Percentiles rank a stretch among this genome's conserved stretches.
These are phyloP conservation scores for Globisporangium megalacanthum DNA, from an alignment of 352 stramenopile genomes.

Conservation along the genomic window DNA sequence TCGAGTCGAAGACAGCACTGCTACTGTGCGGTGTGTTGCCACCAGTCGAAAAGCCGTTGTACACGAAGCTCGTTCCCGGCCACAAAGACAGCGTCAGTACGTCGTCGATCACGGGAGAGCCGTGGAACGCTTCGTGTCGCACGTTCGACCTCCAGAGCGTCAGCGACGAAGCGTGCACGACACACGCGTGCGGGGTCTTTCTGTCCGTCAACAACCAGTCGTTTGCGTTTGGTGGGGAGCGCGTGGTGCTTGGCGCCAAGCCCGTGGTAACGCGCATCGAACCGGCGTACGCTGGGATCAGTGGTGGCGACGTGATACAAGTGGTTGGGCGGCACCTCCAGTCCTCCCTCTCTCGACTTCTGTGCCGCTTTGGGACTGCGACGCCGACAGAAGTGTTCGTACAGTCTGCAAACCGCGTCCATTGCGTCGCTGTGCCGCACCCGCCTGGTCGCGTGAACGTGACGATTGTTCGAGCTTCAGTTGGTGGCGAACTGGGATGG, in stretches of 20 bases:
- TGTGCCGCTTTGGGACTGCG: conserved; percentile 26
- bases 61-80: conserved; percentile 1
- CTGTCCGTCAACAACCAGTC: conserved; percentile 45
- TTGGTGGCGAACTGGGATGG: neutral
- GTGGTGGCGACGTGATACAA: conserved; percentile 22
- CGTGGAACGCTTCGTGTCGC: conserved; percentile 7
- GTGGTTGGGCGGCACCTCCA: conserved; percentile 21
- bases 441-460: conserved; percentile 16
- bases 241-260: conserved; percentile 11
- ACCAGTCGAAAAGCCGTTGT: neutral
- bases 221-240: conserved; percentile 20
- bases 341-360: conserved; percentile 9
- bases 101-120: neutral
- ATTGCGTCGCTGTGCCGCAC: conserved; percentile 27
- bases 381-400: conserved; percentile 2
- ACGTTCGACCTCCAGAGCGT: conserved; percentile 5
- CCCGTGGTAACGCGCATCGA: conserved; percentile 9
- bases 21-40: conserved; percentile 9
- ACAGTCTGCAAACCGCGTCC: conserved; percentile 8
- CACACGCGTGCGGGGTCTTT: conserved; percentile 18
- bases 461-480: conserved; percentile 10
- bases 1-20: conserved; percentile 5
- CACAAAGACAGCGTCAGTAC: neutral
- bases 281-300: conserved; percentile 25
- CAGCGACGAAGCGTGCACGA: neutral